Conservation (phyloP, 352 stramenopile genomes). For the Pythium phragmitis region DNA sequence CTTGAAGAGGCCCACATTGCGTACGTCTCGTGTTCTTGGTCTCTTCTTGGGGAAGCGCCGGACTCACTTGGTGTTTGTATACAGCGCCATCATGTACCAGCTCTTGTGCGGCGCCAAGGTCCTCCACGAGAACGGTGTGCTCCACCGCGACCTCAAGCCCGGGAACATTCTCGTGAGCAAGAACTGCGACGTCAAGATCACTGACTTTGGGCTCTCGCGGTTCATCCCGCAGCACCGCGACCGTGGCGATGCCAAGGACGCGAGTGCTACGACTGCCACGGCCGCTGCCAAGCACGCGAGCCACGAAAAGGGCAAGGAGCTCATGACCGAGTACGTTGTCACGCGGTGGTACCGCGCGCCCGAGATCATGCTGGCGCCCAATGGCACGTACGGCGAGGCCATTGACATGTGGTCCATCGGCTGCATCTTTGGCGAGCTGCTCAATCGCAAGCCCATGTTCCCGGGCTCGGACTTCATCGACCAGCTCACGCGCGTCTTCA, state of each 20-base stretch:
- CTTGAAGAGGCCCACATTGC: constrained; percentile 78
- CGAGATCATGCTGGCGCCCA: constrained; percentile 82
- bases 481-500: constrained; percentile 76
- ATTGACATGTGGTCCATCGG: constrained; percentile 89
- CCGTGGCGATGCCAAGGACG: neutral
- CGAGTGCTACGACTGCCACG: no score
- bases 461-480: constrained; percentile 80
- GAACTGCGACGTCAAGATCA: constrained; percentile 87
- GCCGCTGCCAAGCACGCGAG: constrained; percentile 18
- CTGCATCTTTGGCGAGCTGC: constrained; percentile 93
- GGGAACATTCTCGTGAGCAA: constrained; percentile 86
- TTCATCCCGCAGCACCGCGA: constrained; percentile 52
- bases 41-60: neutral
- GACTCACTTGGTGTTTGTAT: constrained; percentile 4
- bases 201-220: constrained; percentile 76
- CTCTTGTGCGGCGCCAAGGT: constrained; percentile 89
- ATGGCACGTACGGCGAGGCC: constrained; percentile 71
- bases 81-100: constrained; percentile 93
- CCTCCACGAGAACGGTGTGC: constrained; percentile 87
- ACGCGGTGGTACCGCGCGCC: constrained; percentile 69
- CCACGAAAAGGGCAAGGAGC: constrained; percentile 53
- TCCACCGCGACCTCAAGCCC: constrained; percentile 85
- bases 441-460: constrained; percentile 77
- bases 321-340: constrained; percentile 88
- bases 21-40: constrained; percentile 42